Conservation (phyloP, 208 protist genomes). For the Leishmania braziliensis region DNA sequence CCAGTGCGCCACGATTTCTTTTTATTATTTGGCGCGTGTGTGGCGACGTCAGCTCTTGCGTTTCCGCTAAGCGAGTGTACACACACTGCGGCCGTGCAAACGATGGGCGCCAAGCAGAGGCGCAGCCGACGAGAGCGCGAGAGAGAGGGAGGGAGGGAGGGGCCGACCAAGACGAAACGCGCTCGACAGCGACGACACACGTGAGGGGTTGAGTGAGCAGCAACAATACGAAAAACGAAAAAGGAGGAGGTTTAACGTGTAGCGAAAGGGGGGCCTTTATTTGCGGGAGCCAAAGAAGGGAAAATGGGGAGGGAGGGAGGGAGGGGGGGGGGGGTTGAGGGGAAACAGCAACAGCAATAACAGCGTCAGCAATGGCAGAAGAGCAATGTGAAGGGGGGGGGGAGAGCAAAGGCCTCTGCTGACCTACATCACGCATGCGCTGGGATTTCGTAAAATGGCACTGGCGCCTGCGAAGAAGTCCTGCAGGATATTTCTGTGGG, state of each 20-base stretch:
- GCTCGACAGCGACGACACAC: not conserved
- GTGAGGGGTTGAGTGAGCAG: not conserved
- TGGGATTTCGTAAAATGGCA: not conserved
- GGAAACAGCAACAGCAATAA: not conserved
- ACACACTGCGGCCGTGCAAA: not conserved
- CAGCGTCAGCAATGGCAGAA: not conserved
- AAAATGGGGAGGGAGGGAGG: conserved; percentile 1
- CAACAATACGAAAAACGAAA: conserved; percentile 13
- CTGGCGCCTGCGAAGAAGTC: not conserved
- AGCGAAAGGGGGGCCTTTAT: not conserved
- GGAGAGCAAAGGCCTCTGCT: not conserved
- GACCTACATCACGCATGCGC: not conserved
- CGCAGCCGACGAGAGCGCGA: not conserved
- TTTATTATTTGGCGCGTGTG: not conserved
- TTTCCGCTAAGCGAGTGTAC: not conserved
- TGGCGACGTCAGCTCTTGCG: not conserved
- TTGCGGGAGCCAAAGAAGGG: not conserved
- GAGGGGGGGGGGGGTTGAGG: not conserved
- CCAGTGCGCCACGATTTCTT: not conserved
- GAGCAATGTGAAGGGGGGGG: not conserved
- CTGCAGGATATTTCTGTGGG: not conserved
- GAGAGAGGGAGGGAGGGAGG: not conserved
- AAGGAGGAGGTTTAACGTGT: not conserved
- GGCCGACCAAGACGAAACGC: not conserved
- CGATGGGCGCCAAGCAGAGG: not conserved